A percentile compares a stretch with the other conserved stretches of the same genome.
phyloP scores from a whole-genome alignment of 2,329 filamentous ascomycete genomes.

The Fusarium metavorans region DNA sequence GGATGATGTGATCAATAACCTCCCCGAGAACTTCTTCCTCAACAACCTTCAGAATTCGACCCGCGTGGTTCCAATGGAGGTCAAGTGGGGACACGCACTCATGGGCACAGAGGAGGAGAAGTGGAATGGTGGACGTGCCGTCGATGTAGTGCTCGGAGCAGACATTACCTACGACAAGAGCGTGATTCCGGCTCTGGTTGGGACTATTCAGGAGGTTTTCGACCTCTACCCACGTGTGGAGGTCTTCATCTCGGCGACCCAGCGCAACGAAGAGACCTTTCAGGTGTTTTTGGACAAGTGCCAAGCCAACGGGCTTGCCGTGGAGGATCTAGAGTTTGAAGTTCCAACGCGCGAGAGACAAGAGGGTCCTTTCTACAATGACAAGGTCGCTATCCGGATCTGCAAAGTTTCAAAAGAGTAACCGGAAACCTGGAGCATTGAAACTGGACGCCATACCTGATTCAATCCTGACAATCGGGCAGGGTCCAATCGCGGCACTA shows the following conservation, averaged over 20 bases:
- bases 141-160: slow-evolving; percentile 78
- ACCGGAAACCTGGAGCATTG: slow-evolving; percentile 10
- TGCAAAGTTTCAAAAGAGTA: slow-evolving; percentile 47
- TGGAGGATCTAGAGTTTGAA: slow-evolving; percentile 58
- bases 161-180: slow-evolving; percentile 82
- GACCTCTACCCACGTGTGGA: slow-evolving; percentile 65
- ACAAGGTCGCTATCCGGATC: slow-evolving; percentile 70
- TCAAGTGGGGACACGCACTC: slow-evolving; percentile 74
- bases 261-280: slow-evolving; percentile 78
- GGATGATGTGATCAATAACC: slow-evolving; percentile 74
- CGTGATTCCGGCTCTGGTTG: slow-evolving; percentile 72
- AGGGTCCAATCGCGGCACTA: slow-evolving; percentile 1
- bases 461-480: not conserved
- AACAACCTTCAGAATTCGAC: slow-evolving; percentile 70
- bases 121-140: slow-evolving; percentile 60
- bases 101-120: slow-evolving; percentile 67
- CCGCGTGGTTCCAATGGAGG: slow-evolving; percentile 62
- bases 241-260: slow-evolving; percentile 76
- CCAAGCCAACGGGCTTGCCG: slow-evolving; percentile 57
- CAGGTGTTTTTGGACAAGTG: slow-evolving; percentile 72
- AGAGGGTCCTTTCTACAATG: slow-evolving; percentile 73
- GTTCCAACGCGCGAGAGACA: slow-evolving; percentile 58
- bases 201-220: slow-evolving; percentile 73
- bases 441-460: slow-evolving; percentile 13
- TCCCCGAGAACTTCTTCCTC: slow-evolving; percentile 76